phyloP scores from a whole-genome alignment of 768 basidiomycete genomes.

The Mycena epipterygia region DNA sequence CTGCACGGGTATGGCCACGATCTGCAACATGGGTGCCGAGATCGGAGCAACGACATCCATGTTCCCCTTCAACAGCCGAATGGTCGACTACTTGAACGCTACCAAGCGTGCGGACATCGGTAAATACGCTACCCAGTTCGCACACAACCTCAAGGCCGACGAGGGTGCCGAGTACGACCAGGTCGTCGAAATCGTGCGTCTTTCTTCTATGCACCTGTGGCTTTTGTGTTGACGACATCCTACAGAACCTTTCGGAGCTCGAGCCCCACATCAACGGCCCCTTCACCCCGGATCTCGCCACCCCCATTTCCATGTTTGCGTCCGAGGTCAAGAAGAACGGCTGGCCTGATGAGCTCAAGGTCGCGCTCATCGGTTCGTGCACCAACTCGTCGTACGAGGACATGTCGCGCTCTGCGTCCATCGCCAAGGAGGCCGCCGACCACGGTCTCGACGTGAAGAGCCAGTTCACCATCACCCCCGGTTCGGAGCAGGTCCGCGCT shows the following conservation, averaged over 20 bases:
- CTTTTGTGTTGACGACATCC: constrained; percentile 1
- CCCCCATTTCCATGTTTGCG: constrained; percentile 96
- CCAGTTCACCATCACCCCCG: constrained; percentile 98
- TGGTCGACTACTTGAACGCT: constrained; percentile 94
- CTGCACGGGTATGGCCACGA: constrained; percentile 99
- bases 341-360: constrained; percentile 98
- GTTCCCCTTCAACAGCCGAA: constrained; percentile 98
- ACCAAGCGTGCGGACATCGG: constrained; percentile 93
- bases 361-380: constrained; percentile 98
- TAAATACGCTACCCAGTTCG: constrained; percentile 88
- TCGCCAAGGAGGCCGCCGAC: constrained; percentile 87
- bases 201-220: constrained; percentile 28
- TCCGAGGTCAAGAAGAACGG: constrained; percentile 92
- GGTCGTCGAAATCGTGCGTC: constrained; percentile 87
- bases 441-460: constrained; percentile 93
- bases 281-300: constrained; percentile 99
- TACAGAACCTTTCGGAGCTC: constrained; percentile 92
- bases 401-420: constrained; percentile 97
- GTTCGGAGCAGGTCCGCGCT: constrained; percentile 97
- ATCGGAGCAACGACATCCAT: constrained; percentile 99
- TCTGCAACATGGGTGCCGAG: constrained; percentile 99
- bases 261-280: constrained; percentile 99
- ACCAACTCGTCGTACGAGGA: constrained; percentile 99
- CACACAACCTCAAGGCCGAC: constrained; percentile 92
- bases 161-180: constrained; percentile 94